Percentiles rank a stretch among this genome's conserved stretches.
These are phyloP conservation scores for Leptomonas seymouri DNA, from an alignment of 208 protist genomes.

Conservation along the genomic window DNA sequence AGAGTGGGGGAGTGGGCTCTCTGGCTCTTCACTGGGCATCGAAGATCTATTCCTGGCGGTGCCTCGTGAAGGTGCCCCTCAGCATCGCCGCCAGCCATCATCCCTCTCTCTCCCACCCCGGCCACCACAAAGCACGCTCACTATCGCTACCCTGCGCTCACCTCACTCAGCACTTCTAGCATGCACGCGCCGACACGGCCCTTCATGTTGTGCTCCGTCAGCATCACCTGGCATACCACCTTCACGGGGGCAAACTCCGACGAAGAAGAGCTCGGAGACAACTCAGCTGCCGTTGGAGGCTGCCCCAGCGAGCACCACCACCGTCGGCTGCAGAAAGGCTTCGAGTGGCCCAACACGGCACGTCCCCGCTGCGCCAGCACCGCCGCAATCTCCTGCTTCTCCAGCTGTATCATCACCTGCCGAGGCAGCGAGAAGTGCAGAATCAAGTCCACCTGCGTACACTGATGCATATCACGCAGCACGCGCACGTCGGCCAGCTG, in stretches of 20 bases:
- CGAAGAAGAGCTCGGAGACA: no score
- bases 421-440: slow-evolving; percentile 69
- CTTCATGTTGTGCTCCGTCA: slow-evolving; percentile 69
- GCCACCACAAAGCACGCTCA: background rate
- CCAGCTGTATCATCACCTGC: slow-evolving; percentile 40
- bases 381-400: slow-evolving; percentile 45
- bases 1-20: no score
- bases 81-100: background rate
- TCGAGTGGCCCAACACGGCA: slow-evolving; percentile 31
- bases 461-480: slow-evolving; percentile 28
- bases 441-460: slow-evolving; percentile 33
- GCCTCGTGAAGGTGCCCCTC: no score
- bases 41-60: no score
- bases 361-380: slow-evolving; percentile 44
- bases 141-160: slow-evolving; percentile 2
- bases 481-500: slow-evolving; percentile 48
- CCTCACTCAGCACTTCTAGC: slow-evolving; percentile 40
- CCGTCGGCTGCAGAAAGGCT: slow-evolving; percentile 21
- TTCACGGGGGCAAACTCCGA: slow-evolving; percentile 19
- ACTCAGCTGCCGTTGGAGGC: no score
- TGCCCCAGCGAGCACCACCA: slow-evolving; percentile 14
- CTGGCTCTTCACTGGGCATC: no score
- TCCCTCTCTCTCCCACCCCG: no score
- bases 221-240: slow-evolving; percentile 35
- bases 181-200: slow-evolving; percentile 48